phyloP scores from a whole-genome alignment of 2,329 filamentous ascomycete species.

The Polychaeton citri region DNA sequence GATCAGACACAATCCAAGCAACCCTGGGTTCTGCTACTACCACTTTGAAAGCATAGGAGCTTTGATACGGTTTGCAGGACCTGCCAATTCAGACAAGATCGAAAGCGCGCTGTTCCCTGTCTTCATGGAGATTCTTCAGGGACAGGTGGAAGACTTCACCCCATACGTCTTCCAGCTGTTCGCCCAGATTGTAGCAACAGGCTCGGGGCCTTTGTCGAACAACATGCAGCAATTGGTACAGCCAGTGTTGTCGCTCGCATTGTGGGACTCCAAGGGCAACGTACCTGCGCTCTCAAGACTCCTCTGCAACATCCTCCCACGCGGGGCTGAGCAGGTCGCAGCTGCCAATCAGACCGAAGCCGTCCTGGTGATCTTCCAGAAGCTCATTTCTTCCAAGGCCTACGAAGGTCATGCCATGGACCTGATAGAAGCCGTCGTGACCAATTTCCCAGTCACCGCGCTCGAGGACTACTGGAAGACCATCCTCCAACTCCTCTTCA shows the following conservation, averaged over 20 bases:
- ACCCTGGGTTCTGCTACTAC: conserved; percentile 96
- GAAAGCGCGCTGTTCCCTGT: conserved; percentile 72
- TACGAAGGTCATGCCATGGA: conserved; percentile 84
- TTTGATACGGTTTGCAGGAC: conserved; percentile 64
- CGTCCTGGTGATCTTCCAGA: conserved; percentile 92
- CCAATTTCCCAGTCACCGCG: conserved; percentile 58
- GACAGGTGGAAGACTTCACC: conserved; percentile 84
- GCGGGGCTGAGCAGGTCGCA: conserved; percentile 58
- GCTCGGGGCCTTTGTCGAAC: conserved; percentile 61
- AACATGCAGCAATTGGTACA: conserved; percentile 69
- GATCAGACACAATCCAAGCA: conserved; percentile 90
- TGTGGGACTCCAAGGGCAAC: conserved; percentile 90
- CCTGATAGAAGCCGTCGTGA: conserved; percentile 67
- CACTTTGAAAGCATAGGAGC: conserved; percentile 92
- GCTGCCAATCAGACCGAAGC: conserved; percentile 71
- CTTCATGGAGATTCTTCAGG: conserved; percentile 65
- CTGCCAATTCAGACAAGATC: conserved; percentile 55
- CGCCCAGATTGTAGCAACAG: conserved; percentile 76
- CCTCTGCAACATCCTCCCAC: conserved; percentile 69
- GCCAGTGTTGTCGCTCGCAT: conserved; percentile 63
- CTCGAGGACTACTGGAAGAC: conserved; percentile 66
- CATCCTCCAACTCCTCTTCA: conserved; percentile 72
- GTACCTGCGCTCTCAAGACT: conserved; percentile 82
- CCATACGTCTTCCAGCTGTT: conserved; percentile 96
- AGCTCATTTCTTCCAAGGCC: conserved; percentile 65